phyloP scores from a whole-genome alignment of 495 filamentous ascomycete species.

The Chaetomium fimeti region DNA sequence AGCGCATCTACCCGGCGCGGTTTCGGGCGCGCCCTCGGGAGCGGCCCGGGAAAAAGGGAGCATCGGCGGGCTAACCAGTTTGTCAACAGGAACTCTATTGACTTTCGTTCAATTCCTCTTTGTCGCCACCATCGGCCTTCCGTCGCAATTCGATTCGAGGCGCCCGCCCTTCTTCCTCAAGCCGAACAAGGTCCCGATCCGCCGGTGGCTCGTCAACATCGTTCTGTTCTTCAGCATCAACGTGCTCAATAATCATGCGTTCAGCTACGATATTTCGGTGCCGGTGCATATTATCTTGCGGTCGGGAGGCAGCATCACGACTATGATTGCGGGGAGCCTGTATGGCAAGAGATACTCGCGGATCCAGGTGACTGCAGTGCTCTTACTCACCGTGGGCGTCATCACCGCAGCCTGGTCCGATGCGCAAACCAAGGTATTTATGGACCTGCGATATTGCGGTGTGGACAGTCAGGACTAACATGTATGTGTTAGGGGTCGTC shows the following conservation, averaged over 20 bases:
- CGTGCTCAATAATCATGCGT: conserved; percentile 94
- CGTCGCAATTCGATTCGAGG: conserved; percentile 63
- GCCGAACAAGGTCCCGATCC: conserved; percentile 75
- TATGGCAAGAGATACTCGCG: conserved; percentile 79
- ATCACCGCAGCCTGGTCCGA: conserved; percentile 85
- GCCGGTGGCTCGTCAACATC: conserved; percentile 86
- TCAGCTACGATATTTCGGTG: conserved; percentile 94
- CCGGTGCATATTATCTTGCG: conserved; percentile 96
- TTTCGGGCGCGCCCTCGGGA: neutral
- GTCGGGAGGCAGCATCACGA: conserved; percentile 91
- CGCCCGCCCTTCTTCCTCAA: conserved; percentile 66
- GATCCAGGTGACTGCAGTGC: conserved; percentile 74
- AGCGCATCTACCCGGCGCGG: neutral
- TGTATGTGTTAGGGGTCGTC: conserved; percentile 32
- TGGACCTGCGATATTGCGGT: neutral
- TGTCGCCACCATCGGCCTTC: conserved; percentile 72
- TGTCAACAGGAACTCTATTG: conserved; percentile 69
- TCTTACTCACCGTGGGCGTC: conserved; percentile 81
- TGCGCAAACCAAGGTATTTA: conserved; percentile 70
- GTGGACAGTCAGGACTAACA: neutral
- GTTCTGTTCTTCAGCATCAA: conserved; percentile 87
- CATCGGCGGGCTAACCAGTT: neutral
- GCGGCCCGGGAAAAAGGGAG: neutral
- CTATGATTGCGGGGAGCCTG: conserved; percentile 81
- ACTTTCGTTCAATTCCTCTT: conserved; percentile 93